phyloP scores from a whole-genome alignment of 768 basidiomycete species.

The Phanerochaete sordida region DNA sequence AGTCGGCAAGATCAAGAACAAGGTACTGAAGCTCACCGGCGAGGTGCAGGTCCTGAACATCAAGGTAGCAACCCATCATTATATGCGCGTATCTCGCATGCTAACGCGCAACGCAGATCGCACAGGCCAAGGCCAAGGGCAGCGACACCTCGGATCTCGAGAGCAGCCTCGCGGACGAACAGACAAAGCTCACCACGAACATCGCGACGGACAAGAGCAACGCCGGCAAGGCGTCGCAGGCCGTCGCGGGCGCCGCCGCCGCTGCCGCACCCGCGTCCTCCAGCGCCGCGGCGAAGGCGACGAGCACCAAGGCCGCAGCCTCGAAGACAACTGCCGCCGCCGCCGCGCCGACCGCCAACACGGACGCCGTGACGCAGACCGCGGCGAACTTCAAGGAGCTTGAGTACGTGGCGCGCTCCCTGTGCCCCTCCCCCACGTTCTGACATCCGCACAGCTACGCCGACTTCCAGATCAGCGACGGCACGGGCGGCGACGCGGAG shows the following conservation, averaged over 20 bases:
- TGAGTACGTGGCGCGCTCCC: background rate
- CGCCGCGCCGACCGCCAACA: background rate
- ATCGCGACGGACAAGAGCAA: constrained; percentile 30
- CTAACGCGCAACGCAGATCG: constrained; percentile 20
- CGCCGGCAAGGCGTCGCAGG: constrained; percentile 29
- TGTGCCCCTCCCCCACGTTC: background rate
- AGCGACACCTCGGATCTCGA: constrained; percentile 26
- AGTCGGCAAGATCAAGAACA: constrained; percentile 42
- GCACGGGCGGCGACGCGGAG: constrained; percentile 32
- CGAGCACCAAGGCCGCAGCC: background rate
- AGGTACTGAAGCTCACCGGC: constrained; percentile 40
- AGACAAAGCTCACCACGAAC: constrained; percentile 34
- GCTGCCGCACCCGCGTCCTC: background rate
- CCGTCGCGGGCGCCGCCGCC: constrained; percentile 11
- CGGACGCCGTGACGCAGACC: background rate
- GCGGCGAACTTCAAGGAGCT: constrained; percentile 8
- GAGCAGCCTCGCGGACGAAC: constrained; percentile 24
- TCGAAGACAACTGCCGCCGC: background rate
- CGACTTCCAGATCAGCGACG: constrained; percentile 39
- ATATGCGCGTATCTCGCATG: background rate
- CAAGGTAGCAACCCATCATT: constrained; percentile 12
- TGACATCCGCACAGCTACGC: constrained; percentile 27
- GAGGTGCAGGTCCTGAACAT: constrained; percentile 32
- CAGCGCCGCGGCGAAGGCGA: background rate
- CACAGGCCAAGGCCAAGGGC: constrained; percentile 32